A percentile compares a stretch with the other conserved stretches of the same genome.
phyloP scores from a whole-genome alignment of 2,329 filamentous ascomycete species.

The Aspergillus niger region DNA sequence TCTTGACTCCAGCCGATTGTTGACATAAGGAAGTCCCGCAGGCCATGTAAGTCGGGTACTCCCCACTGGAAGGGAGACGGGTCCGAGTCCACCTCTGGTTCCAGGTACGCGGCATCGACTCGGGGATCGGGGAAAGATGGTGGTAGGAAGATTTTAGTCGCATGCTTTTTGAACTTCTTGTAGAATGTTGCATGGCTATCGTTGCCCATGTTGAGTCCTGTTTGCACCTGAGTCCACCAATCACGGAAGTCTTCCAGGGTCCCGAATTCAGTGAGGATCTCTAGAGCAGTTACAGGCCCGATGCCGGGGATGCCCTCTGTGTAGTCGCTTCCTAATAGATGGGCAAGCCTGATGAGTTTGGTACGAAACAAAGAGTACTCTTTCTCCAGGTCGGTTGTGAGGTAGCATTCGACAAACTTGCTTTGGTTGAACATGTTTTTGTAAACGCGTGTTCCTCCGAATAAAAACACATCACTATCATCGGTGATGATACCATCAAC shows the following conservation, averaged over 20 bases:
- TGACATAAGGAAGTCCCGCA: slow-evolving; percentile 81
- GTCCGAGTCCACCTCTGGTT: slow-evolving; percentile 81
- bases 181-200: slow-evolving; percentile 68
- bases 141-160: slow-evolving; percentile 82
- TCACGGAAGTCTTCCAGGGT: slow-evolving; percentile 72
- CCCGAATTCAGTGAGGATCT: slow-evolving; percentile 89
- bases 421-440: slow-evolving; percentile 99
- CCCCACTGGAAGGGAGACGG: slow-evolving; percentile 90
- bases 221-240: slow-evolving; percentile 85
- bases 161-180: slow-evolving; percentile 83
- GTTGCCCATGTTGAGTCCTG: slow-evolving; percentile 59
- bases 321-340: slow-evolving; percentile 91
- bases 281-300: slow-evolving; percentile 89
- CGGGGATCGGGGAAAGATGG: slow-evolving; percentile 74
- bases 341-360: slow-evolving; percentile 85
- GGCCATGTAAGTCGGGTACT: slow-evolving; percentile 83
- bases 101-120: slow-evolving; percentile 79
- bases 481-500: slow-evolving; percentile 98
- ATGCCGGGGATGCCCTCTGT: slow-evolving; percentile 89
- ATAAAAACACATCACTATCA: slow-evolving; percentile 94
- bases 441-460: slow-evolving; percentile 93
- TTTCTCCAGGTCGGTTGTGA: slow-evolving; percentile 78
- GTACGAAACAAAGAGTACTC: slow-evolving; percentile 85
- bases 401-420: slow-evolving; percentile 96
- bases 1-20: slow-evolving; percentile 94